Base-by-base conservation (phyloP, 2,329 filamentous ascomycete species). In the Ampelomyces quisqualis region DNA sequence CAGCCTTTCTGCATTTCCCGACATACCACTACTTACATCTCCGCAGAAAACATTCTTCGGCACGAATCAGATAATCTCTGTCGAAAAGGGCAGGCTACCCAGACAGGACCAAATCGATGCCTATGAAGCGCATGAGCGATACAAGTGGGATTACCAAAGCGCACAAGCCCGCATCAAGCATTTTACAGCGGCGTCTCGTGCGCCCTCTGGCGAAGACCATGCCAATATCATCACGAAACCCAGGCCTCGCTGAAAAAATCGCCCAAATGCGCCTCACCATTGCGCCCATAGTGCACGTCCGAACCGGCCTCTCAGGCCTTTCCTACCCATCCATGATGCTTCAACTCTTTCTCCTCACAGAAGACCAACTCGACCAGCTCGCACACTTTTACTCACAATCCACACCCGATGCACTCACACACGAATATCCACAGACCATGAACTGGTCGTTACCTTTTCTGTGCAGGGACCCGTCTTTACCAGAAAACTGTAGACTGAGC, bases 371-470 rank as follows among this genome's bases (percentile, higher is more conserved):
- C 39, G 85, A 90, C 69, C 71, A 73, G 38, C 76, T 90, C 27
- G 85, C 85, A 3, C 72, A 77, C 51, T 88, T 85, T 69, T 90
- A 89, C 72, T 83, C 86, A 70, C 86, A 90, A 70, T 76, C 76
- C 43, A 79, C 76, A 1, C 64, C n/a, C 80, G 74, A 71, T 77
- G 77, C 2, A 5, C 37, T 55, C 8, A 54, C 48, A 4, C 51
- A 64, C 34, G 73, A 78, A 45, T 90, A 90, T 63, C 86, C 86
- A 0, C 81, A 80, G 51, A 81, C 79, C n/a, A 78, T 90, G 59
- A 67, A 72, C 38, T 89, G 85, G 85, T 64, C 68, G 46, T 59
- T 63, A 34, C 68, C 69, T 0, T 69, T 72, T 42, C 62, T 74
- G 5, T 51, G 57, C 44, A 45, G 48, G 3, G 39, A 62, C 8